These are phyloP conservation scores for Aspergillus affinis DNA, from an alignment of 495 filamentous ascomycete species.

Conservation along the genomic window DNA sequence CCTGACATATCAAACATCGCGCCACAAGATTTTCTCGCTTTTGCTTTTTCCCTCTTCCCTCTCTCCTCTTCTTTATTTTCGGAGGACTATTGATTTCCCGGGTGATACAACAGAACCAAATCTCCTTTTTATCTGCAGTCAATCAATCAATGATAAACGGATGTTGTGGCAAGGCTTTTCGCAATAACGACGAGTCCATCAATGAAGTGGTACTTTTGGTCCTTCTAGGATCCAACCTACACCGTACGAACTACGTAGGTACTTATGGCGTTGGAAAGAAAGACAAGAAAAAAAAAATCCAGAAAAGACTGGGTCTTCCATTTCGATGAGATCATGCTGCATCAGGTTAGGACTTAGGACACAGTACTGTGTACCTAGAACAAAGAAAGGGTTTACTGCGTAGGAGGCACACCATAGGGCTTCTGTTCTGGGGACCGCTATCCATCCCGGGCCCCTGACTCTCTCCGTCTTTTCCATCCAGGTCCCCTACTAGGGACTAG, in stretches of 20 bases:
- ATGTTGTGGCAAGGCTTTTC: background rate
- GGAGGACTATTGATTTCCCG: background rate
- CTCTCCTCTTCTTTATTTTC: conserved; percentile 1
- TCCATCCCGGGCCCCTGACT: conserved; percentile 17
- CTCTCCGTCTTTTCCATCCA: conserved; percentile 1
- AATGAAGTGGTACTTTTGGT: background rate
- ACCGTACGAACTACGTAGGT: background rate
- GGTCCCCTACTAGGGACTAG: background rate
- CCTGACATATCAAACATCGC: conserved; percentile 14
- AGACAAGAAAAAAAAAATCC: background rate
- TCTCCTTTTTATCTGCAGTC: background rate
- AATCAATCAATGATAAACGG: background rate
- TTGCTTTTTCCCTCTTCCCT: background rate
- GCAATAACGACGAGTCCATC: background rate
- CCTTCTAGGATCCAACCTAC: background rate
- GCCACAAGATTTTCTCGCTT: background rate
- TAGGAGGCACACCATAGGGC: no score
- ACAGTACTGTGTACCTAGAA: background rate
- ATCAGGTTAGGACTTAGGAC: no score
- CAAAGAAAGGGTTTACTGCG: background rate
- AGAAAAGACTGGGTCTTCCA: background rate
- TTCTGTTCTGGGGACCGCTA: background rate
- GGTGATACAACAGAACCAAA: background rate
- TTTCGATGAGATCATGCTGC: background rate
- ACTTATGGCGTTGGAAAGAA: background rate